A percentile compares a stretch with the other conserved stretches of the same genome.
phyloP scores from a whole-genome alignment of 371 early-diverging fungal species.

The Rhizopus arrhizus region DNA sequence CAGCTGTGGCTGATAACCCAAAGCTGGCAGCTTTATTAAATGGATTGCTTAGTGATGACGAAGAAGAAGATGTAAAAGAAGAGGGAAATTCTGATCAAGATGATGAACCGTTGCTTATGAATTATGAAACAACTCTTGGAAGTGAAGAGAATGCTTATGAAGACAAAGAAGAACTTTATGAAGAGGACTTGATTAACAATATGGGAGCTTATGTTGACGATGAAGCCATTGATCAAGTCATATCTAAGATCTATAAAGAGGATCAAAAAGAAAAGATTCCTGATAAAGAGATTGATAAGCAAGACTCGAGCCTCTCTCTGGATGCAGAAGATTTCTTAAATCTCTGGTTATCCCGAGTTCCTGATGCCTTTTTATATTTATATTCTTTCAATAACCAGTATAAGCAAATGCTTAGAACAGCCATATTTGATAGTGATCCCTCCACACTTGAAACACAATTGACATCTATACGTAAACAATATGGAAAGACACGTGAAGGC shows the following conservation, averaged over 20 bases:
- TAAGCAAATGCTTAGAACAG: constrained; percentile 42
- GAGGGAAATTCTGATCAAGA: background rate
- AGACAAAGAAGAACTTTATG: background rate
- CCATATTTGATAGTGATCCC: constrained; percentile 43
- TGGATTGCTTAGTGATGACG: constrained; percentile 22
- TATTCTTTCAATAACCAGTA: constrained; percentile 48
- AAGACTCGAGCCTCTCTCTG: background rate
- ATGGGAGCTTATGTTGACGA: constrained; percentile 56
- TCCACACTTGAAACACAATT: constrained; percentile 29
- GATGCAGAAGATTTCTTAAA: constrained; percentile 22
- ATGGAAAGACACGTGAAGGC: constrained; percentile 51
- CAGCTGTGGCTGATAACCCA: constrained; percentile 38
- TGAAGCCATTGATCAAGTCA: constrained; percentile 55
- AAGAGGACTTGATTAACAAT: constrained; percentile 27
- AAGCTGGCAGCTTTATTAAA: constrained; percentile 35
- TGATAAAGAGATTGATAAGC: background rate
- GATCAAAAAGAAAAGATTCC: background rate
- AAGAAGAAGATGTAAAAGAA: constrained; percentile 10
- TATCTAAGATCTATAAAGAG: constrained; percentile 53
- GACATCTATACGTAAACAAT: constrained; percentile 37
- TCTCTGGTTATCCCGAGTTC: constrained; percentile 34
- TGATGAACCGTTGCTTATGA: constrained; percentile 26
- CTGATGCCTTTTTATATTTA: constrained; percentile 45
- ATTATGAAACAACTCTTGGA: background rate
- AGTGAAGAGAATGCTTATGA: constrained; percentile 1